Evolutionary conservation across 2,329 filamentous ascomycete species (phyloP).

Genomic region (Paecilomyces formosus): DNA sequence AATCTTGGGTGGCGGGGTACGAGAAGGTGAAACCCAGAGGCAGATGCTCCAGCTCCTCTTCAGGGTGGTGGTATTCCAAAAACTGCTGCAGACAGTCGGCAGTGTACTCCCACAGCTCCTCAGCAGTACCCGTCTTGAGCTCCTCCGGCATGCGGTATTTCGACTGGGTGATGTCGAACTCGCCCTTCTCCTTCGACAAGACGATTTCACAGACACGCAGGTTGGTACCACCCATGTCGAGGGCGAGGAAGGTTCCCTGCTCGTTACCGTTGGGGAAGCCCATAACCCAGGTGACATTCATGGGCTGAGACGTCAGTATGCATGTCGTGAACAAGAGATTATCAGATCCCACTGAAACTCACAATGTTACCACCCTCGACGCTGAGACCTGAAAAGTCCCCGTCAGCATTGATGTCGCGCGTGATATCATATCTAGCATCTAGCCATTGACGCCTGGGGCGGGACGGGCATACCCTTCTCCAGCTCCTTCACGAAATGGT

Average conservation of each 20-base stretch:
- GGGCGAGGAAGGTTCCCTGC: slow-evolving; percentile 76
- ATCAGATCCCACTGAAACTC: slow-evolving; percentile 32
- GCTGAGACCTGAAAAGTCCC: slow-evolving; percentile 54
- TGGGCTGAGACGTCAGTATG: slow-evolving; percentile 55
- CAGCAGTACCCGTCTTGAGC: slow-evolving; percentile 73
- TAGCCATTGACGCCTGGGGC: not conserved
- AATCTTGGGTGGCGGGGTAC: slow-evolving; percentile 87
- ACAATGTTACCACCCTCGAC: slow-evolving; percentile 91
- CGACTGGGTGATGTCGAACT: slow-evolving; percentile 91
- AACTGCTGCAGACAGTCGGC: slow-evolving; percentile 89
- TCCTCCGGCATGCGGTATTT: slow-evolving; percentile 94
- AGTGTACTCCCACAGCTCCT: slow-evolving; percentile 92
- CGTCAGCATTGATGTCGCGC: slow-evolving; percentile 4
- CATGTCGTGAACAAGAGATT: slow-evolving; percentile 1
- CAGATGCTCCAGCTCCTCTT: slow-evolving; percentile 51
- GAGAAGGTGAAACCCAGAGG: slow-evolving; percentile 94
- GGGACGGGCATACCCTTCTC: slow-evolving; percentile 58
- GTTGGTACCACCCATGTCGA: slow-evolving; percentile 97
- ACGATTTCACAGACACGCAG: slow-evolving; percentile 90
- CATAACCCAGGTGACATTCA: slow-evolving; percentile 98
- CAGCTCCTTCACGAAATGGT: slow-evolving; percentile 83
- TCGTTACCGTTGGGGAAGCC: slow-evolving; percentile 79
- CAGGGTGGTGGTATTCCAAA: slow-evolving; percentile 73
- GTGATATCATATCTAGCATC: not conserved
- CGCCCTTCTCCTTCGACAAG: slow-evolving; percentile 76